Percentiles rank a stretch among this genome's conserved stretches.
These are phyloP conservation scores for Aspergillus chevalieri DNA, from an alignment of 2,329 filamentous ascomycete genomes.

Conservation along the genomic window DNA sequence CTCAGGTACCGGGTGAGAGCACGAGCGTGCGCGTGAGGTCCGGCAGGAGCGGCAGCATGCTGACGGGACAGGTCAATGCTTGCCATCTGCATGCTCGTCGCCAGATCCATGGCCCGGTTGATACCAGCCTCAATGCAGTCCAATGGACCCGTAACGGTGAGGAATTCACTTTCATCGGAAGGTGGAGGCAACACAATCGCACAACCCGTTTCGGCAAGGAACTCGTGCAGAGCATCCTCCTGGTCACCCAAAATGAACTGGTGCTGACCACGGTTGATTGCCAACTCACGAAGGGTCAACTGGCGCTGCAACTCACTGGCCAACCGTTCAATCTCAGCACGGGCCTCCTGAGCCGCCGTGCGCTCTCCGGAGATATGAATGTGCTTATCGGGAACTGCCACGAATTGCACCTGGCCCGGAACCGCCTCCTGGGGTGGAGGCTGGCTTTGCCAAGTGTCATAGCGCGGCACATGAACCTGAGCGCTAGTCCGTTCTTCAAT, in stretches of 20 bases:
- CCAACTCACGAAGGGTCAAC: constrained; percentile 69
- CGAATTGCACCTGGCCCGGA: constrained; percentile 64
- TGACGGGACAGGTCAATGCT: constrained; percentile 76
- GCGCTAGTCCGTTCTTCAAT: constrained; percentile 70
- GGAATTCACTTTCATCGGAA: constrained; percentile 70
- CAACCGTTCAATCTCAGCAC: constrained; percentile 71
- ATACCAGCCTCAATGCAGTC: constrained; percentile 68
- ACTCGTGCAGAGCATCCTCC: constrained; percentile 73
- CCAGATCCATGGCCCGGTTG: constrained; percentile 80
- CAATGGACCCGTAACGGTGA: constrained; percentile 77
- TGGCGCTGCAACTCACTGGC: constrained; percentile 69
- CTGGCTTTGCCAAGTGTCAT: constrained; percentile 65
- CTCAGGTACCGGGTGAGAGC: constrained; percentile 84
- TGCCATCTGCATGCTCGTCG: constrained; percentile 77
- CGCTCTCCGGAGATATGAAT: constrained; percentile 87
- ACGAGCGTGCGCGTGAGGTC: constrained; percentile 71
- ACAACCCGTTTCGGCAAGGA: constrained; percentile 86
- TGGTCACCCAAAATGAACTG: constrained; percentile 90
- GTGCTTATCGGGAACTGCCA: constrained; percentile 64
- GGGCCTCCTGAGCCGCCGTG: constrained; percentile 69
- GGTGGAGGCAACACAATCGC: constrained; percentile 72
- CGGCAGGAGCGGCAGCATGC: constrained; percentile 66
- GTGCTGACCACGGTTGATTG: constrained; percentile 79
- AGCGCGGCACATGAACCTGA: constrained; percentile 74
- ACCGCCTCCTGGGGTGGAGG: constrained; percentile 59